Percentiles rank a stretch among this genome's conserved stretches.
These are phyloP conservation scores for Globisporangium nodosum DNA, from an alignment of 352 stramenopile species.

Conservation along the genomic window DNA sequence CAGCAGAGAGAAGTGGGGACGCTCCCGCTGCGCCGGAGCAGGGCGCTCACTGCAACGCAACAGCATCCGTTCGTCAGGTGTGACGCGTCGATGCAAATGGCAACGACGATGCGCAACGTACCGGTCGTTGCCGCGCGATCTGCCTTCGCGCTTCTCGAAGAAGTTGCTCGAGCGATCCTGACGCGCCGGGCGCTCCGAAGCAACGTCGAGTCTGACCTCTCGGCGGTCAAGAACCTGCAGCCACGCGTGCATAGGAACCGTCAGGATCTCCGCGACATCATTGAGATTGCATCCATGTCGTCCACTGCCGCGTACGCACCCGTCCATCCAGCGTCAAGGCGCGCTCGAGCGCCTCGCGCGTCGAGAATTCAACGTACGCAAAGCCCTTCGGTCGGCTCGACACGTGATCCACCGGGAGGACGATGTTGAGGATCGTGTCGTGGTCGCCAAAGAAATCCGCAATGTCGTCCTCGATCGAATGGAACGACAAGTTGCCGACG, in stretches of 20 bases:
- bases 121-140: slow-evolving; percentile 20
- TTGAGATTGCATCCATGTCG: too few relatives aligned
- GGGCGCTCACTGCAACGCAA: not conserved
- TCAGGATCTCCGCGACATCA: not conserved
- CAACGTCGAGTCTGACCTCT: slow-evolving; percentile 65
- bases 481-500: slow-evolving; percentile 79
- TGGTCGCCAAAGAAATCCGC: slow-evolving; percentile 57
- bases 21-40: slow-evolving; percentile 32
- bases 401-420: slow-evolving; percentile 57
- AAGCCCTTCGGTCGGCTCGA: slow-evolving; percentile 74
- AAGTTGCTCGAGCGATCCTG: slow-evolving; percentile 40
- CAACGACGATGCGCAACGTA: slow-evolving; percentile 8
- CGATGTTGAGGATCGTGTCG: slow-evolving; percentile 55
- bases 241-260: not conserved
- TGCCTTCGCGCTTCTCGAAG: slow-evolving; percentile 48
- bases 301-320: not conserved
- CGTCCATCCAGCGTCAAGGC: slow-evolving; percentile 59
- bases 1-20: slow-evolving; percentile 50
- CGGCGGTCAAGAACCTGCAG: slow-evolving; percentile 34
- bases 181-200: slow-evolving; percentile 46
- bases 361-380: slow-evolving; percentile 80
- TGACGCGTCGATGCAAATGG: not conserved
- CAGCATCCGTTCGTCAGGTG: not conserved
- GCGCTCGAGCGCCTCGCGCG: slow-evolving; percentile 56
- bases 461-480: slow-evolving; percentile 60